Evolutionary conservation across 2,329 filamentous ascomycete genomes (phyloP).

Genomic region (Arachnopeziza araneosa): DNA sequence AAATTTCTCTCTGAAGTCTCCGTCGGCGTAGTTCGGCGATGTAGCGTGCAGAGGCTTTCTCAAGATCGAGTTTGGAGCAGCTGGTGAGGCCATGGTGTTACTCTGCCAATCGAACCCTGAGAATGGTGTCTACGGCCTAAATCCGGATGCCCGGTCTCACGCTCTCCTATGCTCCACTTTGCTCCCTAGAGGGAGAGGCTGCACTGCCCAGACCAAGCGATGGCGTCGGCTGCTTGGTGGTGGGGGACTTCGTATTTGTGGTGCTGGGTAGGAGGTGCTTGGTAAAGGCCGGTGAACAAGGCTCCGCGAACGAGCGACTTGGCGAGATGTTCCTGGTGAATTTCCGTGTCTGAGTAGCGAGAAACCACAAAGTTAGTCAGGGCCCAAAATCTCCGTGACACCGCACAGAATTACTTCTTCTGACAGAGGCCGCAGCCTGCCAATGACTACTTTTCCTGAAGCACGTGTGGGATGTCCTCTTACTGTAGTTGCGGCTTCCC

Average conservation of each 20-base stretch:
- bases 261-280: not conserved
- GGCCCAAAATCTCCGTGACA: not conserved
- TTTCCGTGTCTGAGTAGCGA: not conserved
- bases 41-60: slow-evolving; percentile 13
- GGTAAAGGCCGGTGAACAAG: not conserved
- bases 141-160: not conserved
- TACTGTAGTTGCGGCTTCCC: not conserved
- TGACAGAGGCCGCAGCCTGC: not conserved
- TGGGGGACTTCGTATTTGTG: not conserved
- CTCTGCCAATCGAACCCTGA: not conserved
- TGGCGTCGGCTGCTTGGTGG: not conserved
- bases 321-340: not conserved
- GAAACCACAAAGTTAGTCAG: not conserved
- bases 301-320: not conserved
- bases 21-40: slow-evolving; percentile 11
- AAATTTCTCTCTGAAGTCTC: slow-evolving; percentile 23
- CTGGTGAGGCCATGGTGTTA: slow-evolving; percentile 17
- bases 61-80: slow-evolving; percentile 13
- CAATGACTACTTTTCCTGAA: not conserved
- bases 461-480: not conserved
- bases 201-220: not conserved
- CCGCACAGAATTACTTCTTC: not conserved
- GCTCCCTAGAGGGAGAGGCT: not conserved
- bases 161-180: not conserved
- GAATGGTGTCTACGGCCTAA: not conserved